phyloP scores from a whole-genome alignment of 2,329 filamentous ascomycete species.

The Herpotrichia juniperi region DNA sequence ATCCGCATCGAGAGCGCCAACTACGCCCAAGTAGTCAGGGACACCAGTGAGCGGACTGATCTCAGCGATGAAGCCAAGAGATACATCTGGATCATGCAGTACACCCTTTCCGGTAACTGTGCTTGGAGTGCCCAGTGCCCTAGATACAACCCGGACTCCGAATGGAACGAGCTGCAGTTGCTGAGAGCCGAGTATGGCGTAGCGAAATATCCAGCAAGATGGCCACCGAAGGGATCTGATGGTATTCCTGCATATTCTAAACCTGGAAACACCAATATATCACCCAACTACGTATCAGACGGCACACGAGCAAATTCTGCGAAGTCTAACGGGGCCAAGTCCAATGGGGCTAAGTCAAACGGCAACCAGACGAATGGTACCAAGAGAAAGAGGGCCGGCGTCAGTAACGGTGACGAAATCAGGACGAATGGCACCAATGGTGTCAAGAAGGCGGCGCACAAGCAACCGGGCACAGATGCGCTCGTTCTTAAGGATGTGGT shows the following conservation, averaged over 20 bases:
- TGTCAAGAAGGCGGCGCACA: too few species aligned
- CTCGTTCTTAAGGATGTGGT: too few species aligned
- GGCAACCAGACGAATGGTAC: too few species aligned
- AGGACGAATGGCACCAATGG: too few species aligned
- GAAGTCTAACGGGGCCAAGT: not conserved
- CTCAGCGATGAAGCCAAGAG: not conserved
- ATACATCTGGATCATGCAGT: conserved; percentile 3
- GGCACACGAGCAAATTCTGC: not conserved
- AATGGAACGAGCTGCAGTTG: not conserved
- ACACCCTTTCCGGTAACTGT: conserved; percentile 2
- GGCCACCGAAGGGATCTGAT: not conserved
- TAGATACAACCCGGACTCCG: not conserved
- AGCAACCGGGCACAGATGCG: too few species aligned
- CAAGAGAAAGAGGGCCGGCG: too few species aligned
- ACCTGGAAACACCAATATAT: not conserved
- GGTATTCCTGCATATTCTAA: not conserved
- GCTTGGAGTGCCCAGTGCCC: conserved; percentile 5
- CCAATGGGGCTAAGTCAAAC: too few species aligned
- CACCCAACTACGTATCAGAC: not conserved
- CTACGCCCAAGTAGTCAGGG: conserved; percentile 1
- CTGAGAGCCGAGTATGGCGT: not conserved
- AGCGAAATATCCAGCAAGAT: not conserved
- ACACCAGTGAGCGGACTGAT: not conserved
- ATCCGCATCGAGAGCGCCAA: not conserved
- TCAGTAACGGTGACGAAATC: too few species aligned